Evolutionary conservation across 2,329 filamentous ascomycete species (phyloP), one percentile per base, ranked within the genome.

Genomic region (Colletotrichum lini): DNA sequence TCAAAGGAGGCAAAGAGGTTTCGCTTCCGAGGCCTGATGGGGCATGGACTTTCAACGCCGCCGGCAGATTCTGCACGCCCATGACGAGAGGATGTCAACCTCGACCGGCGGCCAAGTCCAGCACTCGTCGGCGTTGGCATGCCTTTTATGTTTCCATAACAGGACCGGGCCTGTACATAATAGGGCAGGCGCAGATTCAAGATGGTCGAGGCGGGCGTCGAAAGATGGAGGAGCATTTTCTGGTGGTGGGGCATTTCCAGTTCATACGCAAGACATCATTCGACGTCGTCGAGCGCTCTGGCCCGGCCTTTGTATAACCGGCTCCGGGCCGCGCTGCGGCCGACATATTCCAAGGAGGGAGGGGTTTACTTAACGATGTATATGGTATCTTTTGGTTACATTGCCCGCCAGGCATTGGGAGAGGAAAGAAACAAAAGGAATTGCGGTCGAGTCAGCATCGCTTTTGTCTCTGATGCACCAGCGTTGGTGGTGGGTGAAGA

Each of bases 101-200:
- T 40, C 45, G 1, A 47, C 15, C 9, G 54, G 23, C 52, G 21
- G 26, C 23, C 13, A 56, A 23, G 54, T 15, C 13, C 40, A 23
- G 23, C n/a, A 12, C 38, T 44, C 40, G 30, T 58, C 69, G 47
- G 30, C 58, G 18, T 47, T 23, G 69, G 65, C 65, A 42, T 45
- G 15, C 8, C 35, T 44, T 42, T 26, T 58, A 21, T 61, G 56
- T 60, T n/a, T 59, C 64, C 62, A 71, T 64, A 65, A 71, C 65
- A 63, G 53, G 69, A 64, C 45, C 47, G 58, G 53, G 53, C 53
- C 69, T 45, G 47, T 64, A 58, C 65, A 63, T 64, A 69, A 68
- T 54, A 93, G 88, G 90, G 90, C 7, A 80, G 90, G 73, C 81
- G 81, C 78, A 90, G 88, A 75, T 81, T 85, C 59, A 89, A 89